These are phyloP conservation scores for Marchantia polymorpha DNA, from an alignment of 225 moss, liverwort and hornwort species.

Conservation along the genomic window DNA sequence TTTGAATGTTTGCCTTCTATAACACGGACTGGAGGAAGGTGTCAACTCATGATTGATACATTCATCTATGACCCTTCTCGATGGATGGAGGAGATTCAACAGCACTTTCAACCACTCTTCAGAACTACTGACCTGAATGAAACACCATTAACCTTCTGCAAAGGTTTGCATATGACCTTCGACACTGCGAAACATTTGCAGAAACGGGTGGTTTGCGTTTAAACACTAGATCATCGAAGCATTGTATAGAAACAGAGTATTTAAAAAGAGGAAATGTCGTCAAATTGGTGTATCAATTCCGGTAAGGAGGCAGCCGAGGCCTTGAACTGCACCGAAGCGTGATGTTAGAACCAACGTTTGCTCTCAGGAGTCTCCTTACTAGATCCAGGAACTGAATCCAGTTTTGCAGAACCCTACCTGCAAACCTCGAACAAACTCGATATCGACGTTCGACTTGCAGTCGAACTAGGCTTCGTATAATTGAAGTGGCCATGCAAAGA, in stretches of 20 bases:
- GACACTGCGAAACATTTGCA: too few species aligned
- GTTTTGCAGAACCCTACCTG: neutral
- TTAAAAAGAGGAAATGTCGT: neutral
- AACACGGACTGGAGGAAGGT: too few species aligned
- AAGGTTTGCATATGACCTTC: too few species aligned
- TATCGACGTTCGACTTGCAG: slow-evolving; percentile 15
- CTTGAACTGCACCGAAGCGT: neutral
- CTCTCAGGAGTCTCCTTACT: neutral
- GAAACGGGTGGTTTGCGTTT: too few species aligned
- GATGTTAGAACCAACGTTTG: neutral
- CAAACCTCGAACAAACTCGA: slow-evolving; percentile 7
- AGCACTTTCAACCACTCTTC: too few species aligned
- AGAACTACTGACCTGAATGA: too few species aligned
- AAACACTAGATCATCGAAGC: too few species aligned
- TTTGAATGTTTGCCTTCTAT: too few species aligned
- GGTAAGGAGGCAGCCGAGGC: neutral
- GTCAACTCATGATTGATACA: too few species aligned
- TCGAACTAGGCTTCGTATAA: neutral
- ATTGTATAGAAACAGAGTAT: neutral
- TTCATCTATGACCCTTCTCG: too few species aligned
- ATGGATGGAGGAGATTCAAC: too few species aligned
- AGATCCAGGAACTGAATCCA: neutral
- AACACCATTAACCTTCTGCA: too few species aligned
- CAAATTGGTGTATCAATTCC: neutral
- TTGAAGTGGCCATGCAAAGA: neutral